Percentiles rank a stretch among this genome's conserved stretches.
Evolutionary conservation across 139 green algal genomes (phyloP).

Genomic region (Nannochloris sp.): DNA sequence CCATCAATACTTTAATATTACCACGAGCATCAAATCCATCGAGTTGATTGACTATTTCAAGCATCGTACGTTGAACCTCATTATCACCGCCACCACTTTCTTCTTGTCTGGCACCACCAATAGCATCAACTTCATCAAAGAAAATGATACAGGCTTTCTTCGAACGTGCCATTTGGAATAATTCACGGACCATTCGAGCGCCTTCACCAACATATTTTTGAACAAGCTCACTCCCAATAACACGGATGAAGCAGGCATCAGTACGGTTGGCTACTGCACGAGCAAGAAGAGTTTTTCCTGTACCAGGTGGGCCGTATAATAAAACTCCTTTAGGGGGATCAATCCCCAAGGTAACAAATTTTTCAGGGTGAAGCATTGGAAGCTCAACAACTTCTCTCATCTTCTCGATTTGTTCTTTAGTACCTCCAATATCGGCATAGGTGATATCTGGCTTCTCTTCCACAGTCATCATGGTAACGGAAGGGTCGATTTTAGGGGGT

Average conservation of each 20-base stretch:
- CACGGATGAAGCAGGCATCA: constrained; percentile 98
- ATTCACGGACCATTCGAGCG: constrained; percentile 79
- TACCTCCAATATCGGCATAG: constrained; percentile 91
- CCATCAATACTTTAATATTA: constrained; percentile 99
- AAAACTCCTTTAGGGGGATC: constrained; percentile 98
- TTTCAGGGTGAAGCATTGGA: constrained; percentile 96
- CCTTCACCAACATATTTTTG: constrained; percentile 99
- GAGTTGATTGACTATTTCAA: constrained; percentile 99
- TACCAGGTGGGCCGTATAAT: constrained; percentile 85
- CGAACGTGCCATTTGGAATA: constrained; percentile 84
- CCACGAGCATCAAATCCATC: constrained; percentile 96
- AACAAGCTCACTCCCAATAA: constrained; percentile 97
- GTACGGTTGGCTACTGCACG: constrained; percentile 96
- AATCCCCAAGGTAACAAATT: constrained; percentile 96
- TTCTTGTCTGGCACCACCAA: constrained; percentile 93
- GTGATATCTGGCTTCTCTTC: constrained; percentile 98
- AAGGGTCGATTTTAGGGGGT: constrained; percentile 97
- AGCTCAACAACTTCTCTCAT: constrained; percentile 97
- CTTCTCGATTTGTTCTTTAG: constrained; percentile 97
- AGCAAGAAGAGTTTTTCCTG: constrained; percentile 94
- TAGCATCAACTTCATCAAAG: constrained; percentile 98
- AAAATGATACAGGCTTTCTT: constrained; percentile 99
- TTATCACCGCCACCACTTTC: constrained; percentile 95
- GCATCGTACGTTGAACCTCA: constrained; percentile 99
- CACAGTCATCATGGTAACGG: constrained; percentile 99